A percentile compares a stretch with the other conserved stretches of the same genome.
phyloP scores from a whole-genome alignment of 768 basidiomycete species.

The Neoboletus brunneissimus region DNA sequence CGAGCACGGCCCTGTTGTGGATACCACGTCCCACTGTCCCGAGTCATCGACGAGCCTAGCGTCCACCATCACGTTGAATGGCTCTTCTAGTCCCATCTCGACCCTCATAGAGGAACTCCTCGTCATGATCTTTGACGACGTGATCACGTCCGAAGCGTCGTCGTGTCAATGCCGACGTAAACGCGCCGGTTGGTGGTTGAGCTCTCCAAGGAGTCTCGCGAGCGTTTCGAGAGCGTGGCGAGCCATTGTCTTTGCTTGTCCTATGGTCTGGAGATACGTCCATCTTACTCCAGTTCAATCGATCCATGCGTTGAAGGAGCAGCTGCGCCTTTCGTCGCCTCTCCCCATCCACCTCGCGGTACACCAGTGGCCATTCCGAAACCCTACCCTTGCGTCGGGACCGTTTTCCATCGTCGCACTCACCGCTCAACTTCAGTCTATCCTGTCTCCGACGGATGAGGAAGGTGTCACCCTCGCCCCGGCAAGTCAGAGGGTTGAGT shows the following conservation, averaged over 20 bases:
- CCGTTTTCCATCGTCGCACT: constrained; percentile 15
- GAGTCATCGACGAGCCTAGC: background rate
- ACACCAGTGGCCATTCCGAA: constrained; percentile 22
- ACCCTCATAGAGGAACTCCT: constrained; percentile 20
- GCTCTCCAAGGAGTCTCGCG: constrained; percentile 14
- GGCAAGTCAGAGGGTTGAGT: constrained; percentile 14
- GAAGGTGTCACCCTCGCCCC: background rate
- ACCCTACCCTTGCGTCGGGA: background rate
- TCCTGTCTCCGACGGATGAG: constrained; percentile 5
- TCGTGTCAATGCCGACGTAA: background rate
- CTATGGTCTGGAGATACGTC: constrained; percentile 20
- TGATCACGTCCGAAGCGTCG: constrained; percentile 12
- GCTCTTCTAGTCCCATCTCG: constrained; percentile 4
- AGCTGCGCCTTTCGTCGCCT: constrained; percentile 12
- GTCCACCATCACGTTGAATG: background rate
- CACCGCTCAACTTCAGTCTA: constrained; percentile 14
- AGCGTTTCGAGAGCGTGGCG: constrained; percentile 18
- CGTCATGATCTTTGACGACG: constrained; percentile 18
- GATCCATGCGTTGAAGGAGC: constrained; percentile 9
- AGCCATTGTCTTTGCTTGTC: constrained; percentile 14
- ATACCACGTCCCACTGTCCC: background rate
- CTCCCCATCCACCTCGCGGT: constrained; percentile 15
- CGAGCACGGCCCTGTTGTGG: background rate
- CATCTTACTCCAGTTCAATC: constrained; percentile 17
- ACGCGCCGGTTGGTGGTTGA: background rate